Percentiles rank a stretch among this genome's conserved stretches.
phyloP scores from a whole-genome alignment of 2,329 filamentous ascomycete species.

The Colletotrichum acutatum region DNA sequence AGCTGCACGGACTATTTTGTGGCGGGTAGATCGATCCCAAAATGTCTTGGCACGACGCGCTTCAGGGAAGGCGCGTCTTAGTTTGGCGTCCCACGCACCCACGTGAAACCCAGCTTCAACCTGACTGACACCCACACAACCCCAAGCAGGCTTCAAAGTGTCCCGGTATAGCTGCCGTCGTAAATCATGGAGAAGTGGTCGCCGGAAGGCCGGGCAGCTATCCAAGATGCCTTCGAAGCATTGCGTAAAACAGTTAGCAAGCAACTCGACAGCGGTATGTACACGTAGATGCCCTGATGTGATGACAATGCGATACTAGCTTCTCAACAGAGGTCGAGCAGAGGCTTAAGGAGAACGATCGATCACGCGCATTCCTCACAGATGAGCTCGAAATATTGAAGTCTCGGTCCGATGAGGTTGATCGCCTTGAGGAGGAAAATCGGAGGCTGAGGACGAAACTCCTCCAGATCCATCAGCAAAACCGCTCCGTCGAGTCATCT shows the following conservation, averaged over 20 bases:
- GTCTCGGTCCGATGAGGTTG: constrained; percentile 44
- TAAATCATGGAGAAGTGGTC: constrained; percentile 53
- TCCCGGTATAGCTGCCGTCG: neutral
- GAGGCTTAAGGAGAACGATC: constrained; percentile 26
- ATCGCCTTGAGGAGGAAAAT: constrained; percentile 55
- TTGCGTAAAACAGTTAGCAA: constrained; percentile 53
- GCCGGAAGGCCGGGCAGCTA: constrained; percentile 49
- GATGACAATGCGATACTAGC: constrained; percentile 33
- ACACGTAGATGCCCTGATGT: constrained; percentile 34
- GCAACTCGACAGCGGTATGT: constrained; percentile 50
- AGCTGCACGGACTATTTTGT: neutral
- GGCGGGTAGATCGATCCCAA: neutral
- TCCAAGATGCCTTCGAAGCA: constrained; percentile 52
- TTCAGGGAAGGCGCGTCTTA: neutral
- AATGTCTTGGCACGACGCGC: neutral
- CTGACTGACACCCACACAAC: neutral
- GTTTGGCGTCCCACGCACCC: neutral
- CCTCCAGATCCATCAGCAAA: constrained; percentile 40
- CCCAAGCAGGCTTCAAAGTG: neutral
- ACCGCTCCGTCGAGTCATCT: constrained; percentile 8
- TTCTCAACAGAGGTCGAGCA: constrained; percentile 41
- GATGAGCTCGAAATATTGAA: constrained; percentile 50
- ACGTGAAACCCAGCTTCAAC: neutral
- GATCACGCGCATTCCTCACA: constrained; percentile 8
- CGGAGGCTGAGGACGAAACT: constrained; percentile 52